Conservation (phyloP, 108 stramenopile species). For the Cyclostephanos invisitatus region DNA sequence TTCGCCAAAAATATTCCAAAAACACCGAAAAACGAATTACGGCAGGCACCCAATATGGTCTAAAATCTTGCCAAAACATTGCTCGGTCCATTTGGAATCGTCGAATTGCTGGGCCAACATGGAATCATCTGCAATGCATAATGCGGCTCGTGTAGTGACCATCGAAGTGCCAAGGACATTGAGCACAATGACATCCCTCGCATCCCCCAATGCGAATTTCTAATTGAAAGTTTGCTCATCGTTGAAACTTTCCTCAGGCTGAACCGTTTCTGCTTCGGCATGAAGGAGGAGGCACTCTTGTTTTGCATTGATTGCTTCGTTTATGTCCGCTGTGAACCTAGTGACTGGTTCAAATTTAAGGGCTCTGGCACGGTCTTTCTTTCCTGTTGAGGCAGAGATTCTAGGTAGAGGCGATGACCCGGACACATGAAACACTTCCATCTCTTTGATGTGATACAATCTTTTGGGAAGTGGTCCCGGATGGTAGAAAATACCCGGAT, state of each 20-base stretch:
- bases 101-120: too few species aligned
- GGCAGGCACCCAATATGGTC: too few species aligned
- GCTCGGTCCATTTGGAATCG: too few species aligned
- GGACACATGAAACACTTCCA: conserved; percentile 27
- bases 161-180: too few species aligned
- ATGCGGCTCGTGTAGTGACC: too few species aligned
- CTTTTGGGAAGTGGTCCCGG: neutral
- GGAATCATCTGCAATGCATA: too few species aligned
- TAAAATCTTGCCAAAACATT: too few species aligned
- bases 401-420: neutral
- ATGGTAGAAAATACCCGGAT: conserved; percentile 3
- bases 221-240: neutral
- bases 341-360: neutral
- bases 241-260: neutral
- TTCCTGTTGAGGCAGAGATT: neutral
- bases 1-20: too few species aligned
- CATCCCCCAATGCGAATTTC: too few species aligned
- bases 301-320: conserved; percentile 24
- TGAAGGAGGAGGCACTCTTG: neutral
- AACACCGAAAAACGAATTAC: too few species aligned
- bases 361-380: neutral
- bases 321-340: conserved; percentile 25
- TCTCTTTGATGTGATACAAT: conserved; percentile 3
- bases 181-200: too few species aligned
- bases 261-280: neutral